Evolutionary conservation across 108 stramenopile species (phyloP).

Genomic region (Cylindrotheca closterium): DNA sequence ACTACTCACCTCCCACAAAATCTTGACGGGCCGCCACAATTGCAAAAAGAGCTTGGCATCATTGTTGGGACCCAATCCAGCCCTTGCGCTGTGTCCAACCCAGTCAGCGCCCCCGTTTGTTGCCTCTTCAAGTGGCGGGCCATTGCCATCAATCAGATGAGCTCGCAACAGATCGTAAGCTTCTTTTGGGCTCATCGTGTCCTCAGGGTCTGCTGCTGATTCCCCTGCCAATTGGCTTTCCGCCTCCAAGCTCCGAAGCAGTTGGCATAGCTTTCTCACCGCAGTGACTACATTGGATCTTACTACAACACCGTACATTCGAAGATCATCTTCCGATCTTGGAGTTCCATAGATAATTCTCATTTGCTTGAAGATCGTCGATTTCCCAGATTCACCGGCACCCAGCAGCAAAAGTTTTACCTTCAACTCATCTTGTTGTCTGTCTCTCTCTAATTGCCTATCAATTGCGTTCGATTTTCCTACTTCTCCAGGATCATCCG

Average conservation of each 20-base stretch:
- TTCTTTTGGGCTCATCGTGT: constrained; percentile 63
- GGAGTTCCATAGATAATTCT: constrained; percentile 74
- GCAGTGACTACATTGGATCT: constrained; percentile 79
- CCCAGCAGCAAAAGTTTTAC: constrained; percentile 98
- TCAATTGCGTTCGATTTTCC: constrained; percentile 47
- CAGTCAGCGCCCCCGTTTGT: constrained; percentile 58
- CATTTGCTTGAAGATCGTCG: constrained; percentile 98
- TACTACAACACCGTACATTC: constrained; percentile 86
- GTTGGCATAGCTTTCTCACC: constrained; percentile 70
- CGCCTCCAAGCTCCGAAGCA: constrained; percentile 59
- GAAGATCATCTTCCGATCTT: constrained; percentile 71
- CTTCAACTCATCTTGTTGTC: constrained; percentile 65
- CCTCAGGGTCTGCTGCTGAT: constrained; percentile 38
- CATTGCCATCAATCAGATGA: constrained; percentile 76
- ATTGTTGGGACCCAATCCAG: constrained; percentile 79
- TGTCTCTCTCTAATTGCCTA: constrained; percentile 40
- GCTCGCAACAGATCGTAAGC: constrained; percentile 59
- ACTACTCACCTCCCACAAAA: constrained; percentile 88
- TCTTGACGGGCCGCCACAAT: constrained; percentile 70
- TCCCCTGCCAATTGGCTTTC: constrained; percentile 70
- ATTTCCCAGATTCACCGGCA: constrained; percentile 98
- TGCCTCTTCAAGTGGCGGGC: constrained; percentile 26
- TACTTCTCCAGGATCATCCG: constrained; percentile 37
- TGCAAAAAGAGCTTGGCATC: constrained; percentile 84
- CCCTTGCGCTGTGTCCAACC: constrained; percentile 82